phyloP scores from a whole-genome alignment of 2,329 filamentous ascomycete genomes.

The Pseudocercospora macadamiae region DNA sequence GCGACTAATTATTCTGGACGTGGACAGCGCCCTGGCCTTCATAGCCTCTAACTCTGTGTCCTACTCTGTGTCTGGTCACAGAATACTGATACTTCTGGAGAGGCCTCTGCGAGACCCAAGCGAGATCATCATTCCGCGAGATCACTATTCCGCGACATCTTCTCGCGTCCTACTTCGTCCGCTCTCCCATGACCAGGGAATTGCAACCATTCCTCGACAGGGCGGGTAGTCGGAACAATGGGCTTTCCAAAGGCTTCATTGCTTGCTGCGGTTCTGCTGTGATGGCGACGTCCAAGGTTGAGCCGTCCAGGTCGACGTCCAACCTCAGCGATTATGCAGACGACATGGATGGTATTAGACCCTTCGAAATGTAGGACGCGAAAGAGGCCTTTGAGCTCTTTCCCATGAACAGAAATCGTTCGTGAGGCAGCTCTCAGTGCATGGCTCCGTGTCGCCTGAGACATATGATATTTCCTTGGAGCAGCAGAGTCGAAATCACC shows the following conservation, averaged over 20 bases:
- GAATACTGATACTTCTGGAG: too few species aligned
- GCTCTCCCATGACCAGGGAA: constrained; percentile 15
- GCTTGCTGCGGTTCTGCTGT: constrained; percentile 15
- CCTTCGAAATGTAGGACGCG: constrained; percentile 15
- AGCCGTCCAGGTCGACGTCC: constrained; percentile 19
- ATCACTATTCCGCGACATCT: too few species aligned
- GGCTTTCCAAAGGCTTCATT: constrained; percentile 15
- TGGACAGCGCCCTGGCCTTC: too few species aligned
- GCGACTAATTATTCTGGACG: too few species aligned
- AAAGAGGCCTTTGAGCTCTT: constrained; percentile 13
- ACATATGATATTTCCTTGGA: too few species aligned
- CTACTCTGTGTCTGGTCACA: too few species aligned
- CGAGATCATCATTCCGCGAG: too few species aligned
- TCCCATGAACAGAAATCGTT: too few species aligned
- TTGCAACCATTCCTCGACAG: constrained; percentile 18
- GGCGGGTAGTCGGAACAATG: constrained; percentile 8
- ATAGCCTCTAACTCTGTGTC: too few species aligned
- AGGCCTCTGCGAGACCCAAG: too few species aligned
- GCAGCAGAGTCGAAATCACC: too few species aligned
- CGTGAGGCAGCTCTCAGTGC: too few species aligned
- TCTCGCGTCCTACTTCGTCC: constrained; percentile 17
- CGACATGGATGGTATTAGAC: constrained; percentile 9
- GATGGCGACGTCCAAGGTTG: constrained; percentile 11
- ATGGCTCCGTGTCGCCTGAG: not conserved
- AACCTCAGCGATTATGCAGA: constrained; percentile 16